phyloP scores from a whole-genome alignment of 164 flowering plant species.

The Piper longum region DNA sequence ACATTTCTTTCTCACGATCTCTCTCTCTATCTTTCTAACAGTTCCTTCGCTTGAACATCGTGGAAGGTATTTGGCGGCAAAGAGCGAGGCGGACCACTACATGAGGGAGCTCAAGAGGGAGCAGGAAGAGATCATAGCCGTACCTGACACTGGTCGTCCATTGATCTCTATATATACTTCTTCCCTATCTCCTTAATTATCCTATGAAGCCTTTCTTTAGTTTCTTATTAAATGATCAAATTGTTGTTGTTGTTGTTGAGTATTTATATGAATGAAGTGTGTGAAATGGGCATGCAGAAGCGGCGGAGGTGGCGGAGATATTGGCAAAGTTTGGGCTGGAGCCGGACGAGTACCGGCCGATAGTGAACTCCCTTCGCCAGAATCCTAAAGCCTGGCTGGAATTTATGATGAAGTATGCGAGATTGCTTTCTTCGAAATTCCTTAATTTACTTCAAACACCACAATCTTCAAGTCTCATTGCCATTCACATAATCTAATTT shows the following conservation, averaged over 20 bases:
- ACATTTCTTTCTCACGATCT: neutral
- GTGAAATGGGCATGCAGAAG: conserved; percentile 30
- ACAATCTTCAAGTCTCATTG: too few relatives aligned
- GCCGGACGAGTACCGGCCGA: conserved; percentile 63
- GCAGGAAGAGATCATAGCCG: conserved; percentile 63
- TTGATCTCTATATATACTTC: neutral
- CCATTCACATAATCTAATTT: too few relatives aligned
- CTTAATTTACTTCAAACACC: too few relatives aligned
- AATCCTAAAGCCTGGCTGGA: conserved; percentile 85
- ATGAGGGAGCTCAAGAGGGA: conserved; percentile 65
- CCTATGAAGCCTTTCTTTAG: neutral
- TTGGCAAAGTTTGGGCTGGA: conserved; percentile 54
- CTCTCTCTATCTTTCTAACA: neutral
- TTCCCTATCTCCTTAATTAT: neutral
- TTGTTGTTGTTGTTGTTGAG: neutral
- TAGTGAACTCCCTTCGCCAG: conserved; percentile 56
- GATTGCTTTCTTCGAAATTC: too few relatives aligned
- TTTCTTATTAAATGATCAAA: neutral
- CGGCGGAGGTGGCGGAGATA: conserved; percentile 78
- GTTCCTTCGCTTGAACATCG: neutral
- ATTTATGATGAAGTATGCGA: conserved; percentile 81
- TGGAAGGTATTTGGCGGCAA: conserved; percentile 75
- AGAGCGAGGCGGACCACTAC: conserved; percentile 93
- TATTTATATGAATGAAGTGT: neutral
- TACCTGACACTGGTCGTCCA: conserved; percentile 62